A percentile compares a stretch with the other conserved stretches of the same genome.
Conservation (phyloP, 441 rosid genomes). For the Croton setiger region DNA sequence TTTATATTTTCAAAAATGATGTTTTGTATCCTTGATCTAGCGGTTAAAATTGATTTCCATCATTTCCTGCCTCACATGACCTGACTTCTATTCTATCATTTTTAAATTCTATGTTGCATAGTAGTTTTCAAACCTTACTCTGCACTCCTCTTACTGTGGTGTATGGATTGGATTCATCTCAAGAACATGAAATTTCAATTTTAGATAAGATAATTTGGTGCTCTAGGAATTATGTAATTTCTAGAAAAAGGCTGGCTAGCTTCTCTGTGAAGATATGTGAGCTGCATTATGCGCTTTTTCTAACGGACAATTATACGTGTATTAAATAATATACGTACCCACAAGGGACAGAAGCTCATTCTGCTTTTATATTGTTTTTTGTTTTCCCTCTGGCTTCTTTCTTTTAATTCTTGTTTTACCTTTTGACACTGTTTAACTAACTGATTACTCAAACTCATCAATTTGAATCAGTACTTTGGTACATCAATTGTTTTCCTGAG, state of each 20-base stretch:
- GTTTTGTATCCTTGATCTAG: constrained; percentile 80
- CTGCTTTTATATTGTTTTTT: neutral
- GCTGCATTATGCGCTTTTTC: neutral
- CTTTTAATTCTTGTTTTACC: neutral
- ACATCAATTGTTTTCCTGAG: constrained; percentile 40
- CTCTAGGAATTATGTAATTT: neutral
- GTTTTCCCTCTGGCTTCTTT: neutral
- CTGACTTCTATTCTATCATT: neutral
- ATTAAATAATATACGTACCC: neutral
- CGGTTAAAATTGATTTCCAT: constrained; percentile 5
- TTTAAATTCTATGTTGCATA: neutral
- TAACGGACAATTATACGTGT: neutral
- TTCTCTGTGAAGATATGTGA: neutral
- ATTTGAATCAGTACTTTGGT: neutral
- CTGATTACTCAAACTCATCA: neutral
- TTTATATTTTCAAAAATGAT: constrained; percentile 73
- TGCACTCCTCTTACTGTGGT: neutral
- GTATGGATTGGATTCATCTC: neutral
- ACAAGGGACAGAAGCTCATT: neutral
- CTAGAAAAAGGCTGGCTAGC: neutral
- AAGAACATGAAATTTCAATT: neutral
- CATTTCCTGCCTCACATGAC: constrained; percentile 8
- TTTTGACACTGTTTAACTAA: neutral
- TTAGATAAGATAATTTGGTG: neutral
- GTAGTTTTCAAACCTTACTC: neutral